Evolutionary conservation across 2,329 filamentous ascomycete species (phyloP).

Genomic region (Colletotrichum agaves): DNA sequence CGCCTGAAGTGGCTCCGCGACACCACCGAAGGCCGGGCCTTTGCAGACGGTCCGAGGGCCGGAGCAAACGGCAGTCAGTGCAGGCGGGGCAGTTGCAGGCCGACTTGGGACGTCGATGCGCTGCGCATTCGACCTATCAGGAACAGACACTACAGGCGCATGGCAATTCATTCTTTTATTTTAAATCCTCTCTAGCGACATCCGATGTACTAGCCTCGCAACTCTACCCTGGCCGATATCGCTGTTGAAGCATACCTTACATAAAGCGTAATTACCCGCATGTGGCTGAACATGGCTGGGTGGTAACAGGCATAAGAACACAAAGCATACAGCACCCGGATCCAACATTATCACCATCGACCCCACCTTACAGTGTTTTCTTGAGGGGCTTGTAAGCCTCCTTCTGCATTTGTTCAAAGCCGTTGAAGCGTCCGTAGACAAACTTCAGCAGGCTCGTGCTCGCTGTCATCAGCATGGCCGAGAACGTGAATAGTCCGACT

Average conservation of each 20-base stretch:
- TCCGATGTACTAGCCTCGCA: conserved; percentile 1
- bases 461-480: conserved; percentile 76
- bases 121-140: conserved; percentile 13
- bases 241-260: background rate
- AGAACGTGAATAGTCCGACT: conserved; percentile 73
- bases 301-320: too few species aligned
- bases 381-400: conserved; percentile 49
- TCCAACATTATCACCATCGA: background rate
- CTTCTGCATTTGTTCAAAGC: conserved; percentile 55
- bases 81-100: background rate
- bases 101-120: background rate
- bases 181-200: conserved; percentile 6
- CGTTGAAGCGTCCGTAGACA: conserved; percentile 75
- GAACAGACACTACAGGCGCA: conserved; percentile 4
- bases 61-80: conserved; percentile 14
- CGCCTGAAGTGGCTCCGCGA: conserved; percentile 9
- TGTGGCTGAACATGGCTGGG: too few species aligned
- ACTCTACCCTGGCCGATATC: conserved; percentile 19
- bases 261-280: too few species aligned
- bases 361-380: conserved; percentile 37
- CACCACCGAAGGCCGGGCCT: conserved; percentile 17
- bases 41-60: conserved; percentile 19
- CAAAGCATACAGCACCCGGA: background rate
- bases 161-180: conserved; percentile 1
- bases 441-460: conserved; percentile 77